Evolutionary conservation across 805 yeast species (phyloP), one percentile per base, ranked within the genome.

Genomic region (Ogataea naganishii): DNA sequence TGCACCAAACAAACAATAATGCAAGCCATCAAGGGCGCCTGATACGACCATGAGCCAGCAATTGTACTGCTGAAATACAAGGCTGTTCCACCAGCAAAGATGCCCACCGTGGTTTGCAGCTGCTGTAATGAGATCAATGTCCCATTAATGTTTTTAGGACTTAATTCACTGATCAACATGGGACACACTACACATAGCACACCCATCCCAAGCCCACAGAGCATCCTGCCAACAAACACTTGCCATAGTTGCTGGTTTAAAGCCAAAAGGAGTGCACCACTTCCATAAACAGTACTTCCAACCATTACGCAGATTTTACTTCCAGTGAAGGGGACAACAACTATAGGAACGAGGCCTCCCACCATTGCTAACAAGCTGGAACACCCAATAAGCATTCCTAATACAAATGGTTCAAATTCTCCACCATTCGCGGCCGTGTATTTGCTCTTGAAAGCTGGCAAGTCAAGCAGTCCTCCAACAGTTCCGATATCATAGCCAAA

Each of bases 401-500:
- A 45, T 0, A 50, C 50, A 11, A 43, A 27, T 15, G 46, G 40
- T 16, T 36, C 26, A 23, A 52, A 49, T 5, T 29, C 13, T 1
- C 33, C 34, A 5, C 21, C 15, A 2, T 13, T 18, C 2, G 24
- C 21, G 6, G 20, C 17, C 2, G 56, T 59, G 40, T 32, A 55
- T 1, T 29, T 34, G 4, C 12, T 6, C 18, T 24, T 33, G 32
- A 56, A 56, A 4, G 43, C 21, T 4, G 57, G 51, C 29, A 53
- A 37, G 24, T 51, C 53, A 10, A 56, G 34, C 15, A 55, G 20
- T 0, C 59, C 62, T 5, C 62, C 62, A 27, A 58, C 41, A 1
- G 52, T 51, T 1, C 63, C 63, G 19, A 57, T 53, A 39, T 58
- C 63, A 34, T 46, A 54, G 1, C 63, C 63, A 30, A 53, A 57